A percentile compares a stretch with the other conserved stretches of the same genome.
Conservation (phyloP, 345 rosid genomes). For the Mercurialis annua region DNA sequence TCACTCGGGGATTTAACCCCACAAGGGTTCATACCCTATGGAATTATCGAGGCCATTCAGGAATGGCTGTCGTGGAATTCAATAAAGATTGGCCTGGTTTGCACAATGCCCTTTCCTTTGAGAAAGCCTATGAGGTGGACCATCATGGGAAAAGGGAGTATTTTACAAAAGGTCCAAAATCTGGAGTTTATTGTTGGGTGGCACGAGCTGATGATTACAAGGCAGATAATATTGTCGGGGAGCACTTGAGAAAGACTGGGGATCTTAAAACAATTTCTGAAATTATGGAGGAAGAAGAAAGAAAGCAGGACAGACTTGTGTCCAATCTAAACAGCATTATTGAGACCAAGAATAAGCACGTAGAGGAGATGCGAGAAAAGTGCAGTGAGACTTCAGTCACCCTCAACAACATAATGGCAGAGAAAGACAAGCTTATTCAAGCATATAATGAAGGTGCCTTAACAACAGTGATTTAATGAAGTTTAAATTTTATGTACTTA, state of each 20-base stretch:
- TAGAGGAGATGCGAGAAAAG: slow-evolving; percentile 55
- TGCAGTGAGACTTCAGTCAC: slow-evolving; percentile 50
- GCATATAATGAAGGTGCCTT: slow-evolving; percentile 70
- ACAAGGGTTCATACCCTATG: slow-evolving; percentile 78
- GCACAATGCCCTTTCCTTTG: slow-evolving; percentile 83
- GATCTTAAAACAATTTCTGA: slow-evolving; percentile 74
- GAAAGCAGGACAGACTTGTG: slow-evolving; percentile 68
- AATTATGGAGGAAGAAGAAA: slow-evolving; percentile 80
- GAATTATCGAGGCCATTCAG: slow-evolving; percentile 87
- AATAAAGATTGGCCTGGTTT: slow-evolving; percentile 89
- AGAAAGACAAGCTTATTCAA: slow-evolving; percentile 77
- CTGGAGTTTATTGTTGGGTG: slow-evolving; percentile 85
- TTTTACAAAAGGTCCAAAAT: slow-evolving; percentile 41
- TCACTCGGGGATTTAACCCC: slow-evolving; percentile 75
- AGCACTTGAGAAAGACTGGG: slow-evolving; percentile 65
- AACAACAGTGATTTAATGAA: not conserved
- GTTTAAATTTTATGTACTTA: not conserved
- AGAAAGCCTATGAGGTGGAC: slow-evolving; percentile 79
- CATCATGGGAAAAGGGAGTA: slow-evolving; percentile 76
- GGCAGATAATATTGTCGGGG: slow-evolving; percentile 59
- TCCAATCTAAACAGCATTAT: slow-evolving; percentile 48
- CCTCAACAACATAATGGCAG: slow-evolving; percentile 48
- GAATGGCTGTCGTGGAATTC: slow-evolving; percentile 80
- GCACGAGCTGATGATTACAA: slow-evolving; percentile 84
- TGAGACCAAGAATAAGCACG: slow-evolving; percentile 49